These are phyloP conservation scores for Crithidia mellificae DNA, from an alignment of 208 protist genomes.

Conservation along the genomic window DNA sequence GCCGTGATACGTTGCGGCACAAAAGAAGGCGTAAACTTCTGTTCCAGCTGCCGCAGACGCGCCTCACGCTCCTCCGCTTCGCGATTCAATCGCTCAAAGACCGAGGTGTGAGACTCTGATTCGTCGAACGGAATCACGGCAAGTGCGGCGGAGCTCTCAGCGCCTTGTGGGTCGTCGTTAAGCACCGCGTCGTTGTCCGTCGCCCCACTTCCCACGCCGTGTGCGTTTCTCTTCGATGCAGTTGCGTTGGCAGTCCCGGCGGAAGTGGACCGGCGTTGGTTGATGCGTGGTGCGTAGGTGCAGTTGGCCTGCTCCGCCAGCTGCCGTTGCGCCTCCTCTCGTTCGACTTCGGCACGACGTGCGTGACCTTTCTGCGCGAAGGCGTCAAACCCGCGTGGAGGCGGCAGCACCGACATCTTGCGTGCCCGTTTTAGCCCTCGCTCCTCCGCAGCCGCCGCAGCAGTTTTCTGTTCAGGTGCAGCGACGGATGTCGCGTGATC, in stretches of 20 bases:
- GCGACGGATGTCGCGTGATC: neutral
- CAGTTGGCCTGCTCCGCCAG: slow-evolving; percentile 21
- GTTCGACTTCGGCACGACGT: slow-evolving; percentile 14
- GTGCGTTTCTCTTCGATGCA: neutral
- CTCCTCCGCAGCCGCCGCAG: too few species aligned
- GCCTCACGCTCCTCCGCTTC: slow-evolving; percentile 23
- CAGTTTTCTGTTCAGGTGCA: too few species aligned
- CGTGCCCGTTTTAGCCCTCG: neutral
- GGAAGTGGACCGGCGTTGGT: neutral
- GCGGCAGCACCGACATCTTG: slow-evolving; percentile 23
- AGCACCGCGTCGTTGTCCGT: neutral
- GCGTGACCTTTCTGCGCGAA: slow-evolving; percentile 26
- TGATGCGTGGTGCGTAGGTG: slow-evolving; percentile 23
- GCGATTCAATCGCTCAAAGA: slow-evolving; percentile 21
- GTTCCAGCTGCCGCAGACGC: slow-evolving; percentile 16
- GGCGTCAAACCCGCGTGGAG: slow-evolving; percentile 22
- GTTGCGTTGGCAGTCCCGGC: neutral
- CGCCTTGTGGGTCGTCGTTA: too few species aligned
- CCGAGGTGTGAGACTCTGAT: neutral
- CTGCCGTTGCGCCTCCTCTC: slow-evolving; percentile 18
- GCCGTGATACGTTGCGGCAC: slow-evolving; percentile 9
- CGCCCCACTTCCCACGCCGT: too few species aligned
- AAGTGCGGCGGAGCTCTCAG: too few species aligned
- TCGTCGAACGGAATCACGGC: neutral
- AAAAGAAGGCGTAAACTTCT: slow-evolving; percentile 31